These are phyloP conservation scores for Epicoccum nigrum DNA, from an alignment of 2,329 filamentous ascomycete genomes.

Conservation along the genomic window DNA sequence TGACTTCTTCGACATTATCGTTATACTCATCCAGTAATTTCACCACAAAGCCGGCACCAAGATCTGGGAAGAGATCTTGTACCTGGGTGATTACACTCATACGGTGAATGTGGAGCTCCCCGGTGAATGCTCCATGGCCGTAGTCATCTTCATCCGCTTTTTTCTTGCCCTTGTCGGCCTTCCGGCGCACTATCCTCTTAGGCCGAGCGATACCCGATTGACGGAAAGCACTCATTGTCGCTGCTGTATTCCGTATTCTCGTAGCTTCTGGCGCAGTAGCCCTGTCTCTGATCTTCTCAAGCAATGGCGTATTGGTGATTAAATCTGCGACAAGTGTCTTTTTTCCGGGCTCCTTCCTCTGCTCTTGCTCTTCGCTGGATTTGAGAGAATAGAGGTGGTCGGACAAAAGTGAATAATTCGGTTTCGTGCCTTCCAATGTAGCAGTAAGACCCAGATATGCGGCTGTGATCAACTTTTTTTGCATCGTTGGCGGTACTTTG, in stretches of 20 bases:
- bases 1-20: slow-evolving; percentile 78
- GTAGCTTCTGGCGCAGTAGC: slow-evolving; percentile 58
- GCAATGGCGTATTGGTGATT: slow-evolving; percentile 77
- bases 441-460: slow-evolving; percentile 77
- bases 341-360: slow-evolving; percentile 47
- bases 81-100: slow-evolving; percentile 87
- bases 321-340: slow-evolving; percentile 78
- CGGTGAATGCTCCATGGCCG: slow-evolving; percentile 44
- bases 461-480: slow-evolving; percentile 72
- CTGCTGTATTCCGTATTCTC: slow-evolving; percentile 66
- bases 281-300: slow-evolving; percentile 66
- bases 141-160: slow-evolving; percentile 45
- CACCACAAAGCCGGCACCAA: slow-evolving; percentile 82
- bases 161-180: slow-evolving; percentile 71
- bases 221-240: slow-evolving; percentile 65
- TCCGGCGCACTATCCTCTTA: slow-evolving; percentile 61
- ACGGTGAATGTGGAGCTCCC: slow-evolving; percentile 73
- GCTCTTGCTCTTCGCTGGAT: slow-evolving; percentile 68
- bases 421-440: slow-evolving; percentile 68
- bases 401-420: slow-evolving; percentile 75
- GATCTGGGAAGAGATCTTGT: slow-evolving; percentile 90
- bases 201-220: slow-evolving; percentile 59
- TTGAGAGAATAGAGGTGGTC: slow-evolving; percentile 87
- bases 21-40: slow-evolving; percentile 79
- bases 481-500: slow-evolving; percentile 66